A percentile compares a stretch with the other conserved stretches of the same genome.
Conservation (phyloP, 305 asterid species). For the Fraxinus greggii region DNA sequence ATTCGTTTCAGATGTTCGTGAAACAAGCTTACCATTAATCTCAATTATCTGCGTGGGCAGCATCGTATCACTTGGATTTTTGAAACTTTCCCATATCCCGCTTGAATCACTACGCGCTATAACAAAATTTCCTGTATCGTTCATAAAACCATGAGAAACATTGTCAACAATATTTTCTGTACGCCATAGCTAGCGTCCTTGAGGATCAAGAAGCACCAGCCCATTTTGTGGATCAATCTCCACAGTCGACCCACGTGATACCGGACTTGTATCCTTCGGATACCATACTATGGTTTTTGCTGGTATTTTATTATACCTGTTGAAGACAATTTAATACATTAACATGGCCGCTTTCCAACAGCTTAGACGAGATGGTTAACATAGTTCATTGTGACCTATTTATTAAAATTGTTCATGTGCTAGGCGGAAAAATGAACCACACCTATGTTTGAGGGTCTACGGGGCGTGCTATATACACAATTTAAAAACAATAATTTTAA, state of each 20-base stretch:
- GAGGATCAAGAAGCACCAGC: constrained; percentile 26
- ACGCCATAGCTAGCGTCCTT: constrained; percentile 22
- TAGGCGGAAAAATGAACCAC: too few relatives aligned
- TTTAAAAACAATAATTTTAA: too few relatives aligned
- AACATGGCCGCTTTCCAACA: too few relatives aligned
- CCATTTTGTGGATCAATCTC: constrained; percentile 24
- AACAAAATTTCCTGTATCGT: constrained; percentile 37
- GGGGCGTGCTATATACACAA: too few relatives aligned
- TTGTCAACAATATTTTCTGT: background rate
- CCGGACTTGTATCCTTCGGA: constrained; percentile 17
- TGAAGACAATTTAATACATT: background rate
- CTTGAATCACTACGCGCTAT: constrained; percentile 10
- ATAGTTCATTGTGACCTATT: too few relatives aligned
- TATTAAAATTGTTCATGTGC: too few relatives aligned
- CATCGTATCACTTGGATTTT: constrained; percentile 35
- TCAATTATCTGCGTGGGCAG: constrained; percentile 35
- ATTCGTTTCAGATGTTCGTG: constrained; percentile 21
- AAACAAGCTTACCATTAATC: constrained; percentile 17
- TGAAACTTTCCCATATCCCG: constrained; percentile 29
- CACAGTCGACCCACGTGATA: constrained; percentile 10
- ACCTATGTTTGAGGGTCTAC: too few relatives aligned
- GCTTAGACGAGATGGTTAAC: too few relatives aligned
- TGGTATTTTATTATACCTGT: constrained; percentile 27
- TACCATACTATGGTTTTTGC: constrained; percentile 41
- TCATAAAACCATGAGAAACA: constrained; percentile 26